phyloP scores from a whole-genome alignment of 2,329 filamentous ascomycete species.

The Ophiocordyceps australis region DNA sequence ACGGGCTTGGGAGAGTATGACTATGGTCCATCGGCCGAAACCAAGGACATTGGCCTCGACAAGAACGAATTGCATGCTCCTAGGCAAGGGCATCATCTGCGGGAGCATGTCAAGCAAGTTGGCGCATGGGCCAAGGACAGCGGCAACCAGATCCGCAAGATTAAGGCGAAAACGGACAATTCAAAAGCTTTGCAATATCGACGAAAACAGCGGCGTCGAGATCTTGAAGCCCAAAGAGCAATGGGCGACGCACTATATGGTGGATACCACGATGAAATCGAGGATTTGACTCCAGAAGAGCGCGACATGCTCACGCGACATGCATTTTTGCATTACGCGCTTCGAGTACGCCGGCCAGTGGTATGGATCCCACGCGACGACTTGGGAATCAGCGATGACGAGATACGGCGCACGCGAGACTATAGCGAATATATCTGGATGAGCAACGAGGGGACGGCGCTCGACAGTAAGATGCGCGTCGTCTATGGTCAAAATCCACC shows the following conservation, averaged over 20 bases:
- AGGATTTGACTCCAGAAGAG: constrained; percentile 82
- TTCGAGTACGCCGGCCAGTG: constrained; percentile 68
- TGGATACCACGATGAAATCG: constrained; percentile 79
- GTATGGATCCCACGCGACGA: constrained; percentile 92
- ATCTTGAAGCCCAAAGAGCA: constrained; percentile 53
- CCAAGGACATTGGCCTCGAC: constrained; percentile 20
- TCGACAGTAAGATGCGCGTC: constrained; percentile 69
- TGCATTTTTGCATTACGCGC: constrained; percentile 79
- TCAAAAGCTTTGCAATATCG: constrained; percentile 27
- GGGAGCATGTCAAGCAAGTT: constrained; percentile 28
- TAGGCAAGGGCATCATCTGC: constrained; percentile 9
- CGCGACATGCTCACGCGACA: constrained; percentile 70
- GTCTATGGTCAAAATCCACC: constrained; percentile 75
- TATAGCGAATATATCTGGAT: constrained; percentile 79
- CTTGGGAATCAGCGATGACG: constrained; percentile 78
- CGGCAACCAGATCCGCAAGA: constrained; percentile 26
- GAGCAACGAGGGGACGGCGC: constrained; percentile 76
- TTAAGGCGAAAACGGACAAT: constrained; percentile 15
- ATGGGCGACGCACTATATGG: constrained; percentile 73
- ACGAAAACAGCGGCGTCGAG: constrained; percentile 29
- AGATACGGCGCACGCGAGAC: constrained; percentile 58
- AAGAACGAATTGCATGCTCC: constrained; percentile 8
- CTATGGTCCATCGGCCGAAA: constrained; percentile 13
- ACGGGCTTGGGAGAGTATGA: constrained; percentile 17
- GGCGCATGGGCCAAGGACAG: constrained; percentile 22